Conservation (phyloP, 345 rosid genomes). For the Citrus maxima region DNA sequence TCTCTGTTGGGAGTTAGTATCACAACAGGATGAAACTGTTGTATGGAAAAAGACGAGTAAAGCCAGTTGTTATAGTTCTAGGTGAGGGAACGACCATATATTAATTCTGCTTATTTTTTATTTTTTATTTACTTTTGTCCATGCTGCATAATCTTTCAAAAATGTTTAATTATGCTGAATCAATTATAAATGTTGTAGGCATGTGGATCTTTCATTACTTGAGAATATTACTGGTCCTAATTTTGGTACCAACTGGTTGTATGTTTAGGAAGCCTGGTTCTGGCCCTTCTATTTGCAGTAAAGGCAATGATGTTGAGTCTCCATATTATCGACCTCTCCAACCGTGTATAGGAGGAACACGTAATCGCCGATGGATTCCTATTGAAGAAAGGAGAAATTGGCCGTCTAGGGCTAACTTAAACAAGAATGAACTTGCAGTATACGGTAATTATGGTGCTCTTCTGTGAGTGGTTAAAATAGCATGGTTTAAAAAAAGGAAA, state of each 20-base stretch:
- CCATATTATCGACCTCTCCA: constrained; percentile 89
- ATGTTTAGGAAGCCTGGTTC: constrained; percentile 70
- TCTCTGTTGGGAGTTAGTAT: constrained; percentile 86
- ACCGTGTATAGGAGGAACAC: constrained; percentile 81
- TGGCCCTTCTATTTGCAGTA: constrained; percentile 70
- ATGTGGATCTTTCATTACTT: neutral
- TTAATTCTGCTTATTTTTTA: too few species aligned
- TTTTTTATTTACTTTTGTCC: neutral
- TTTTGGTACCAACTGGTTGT: constrained; percentile 12
- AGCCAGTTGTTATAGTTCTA: constrained; percentile 64
- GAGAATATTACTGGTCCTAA: constrained; percentile 22
- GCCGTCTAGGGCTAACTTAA: constrained; percentile 82
- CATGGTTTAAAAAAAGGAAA: neutral
- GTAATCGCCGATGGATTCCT: constrained; percentile 86
- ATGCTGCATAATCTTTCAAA: neutral
- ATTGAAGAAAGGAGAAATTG: constrained; percentile 69
- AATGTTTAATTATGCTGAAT: neutral
- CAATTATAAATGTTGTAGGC: neutral
- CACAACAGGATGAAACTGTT: constrained; percentile 95
- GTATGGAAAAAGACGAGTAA: constrained; percentile 89
- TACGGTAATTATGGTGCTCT: constrained; percentile 50
- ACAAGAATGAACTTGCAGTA: constrained; percentile 69
- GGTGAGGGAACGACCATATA: constrained; percentile 46
- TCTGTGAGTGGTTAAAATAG: neutral
- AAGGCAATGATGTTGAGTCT: constrained; percentile 80